Percentiles rank a stretch among this genome's conserved stretches.
These are phyloP conservation scores for Madurella fahalii DNA, from an alignment of 2,329 filamentous ascomycete genomes.

Conservation along the genomic window DNA sequence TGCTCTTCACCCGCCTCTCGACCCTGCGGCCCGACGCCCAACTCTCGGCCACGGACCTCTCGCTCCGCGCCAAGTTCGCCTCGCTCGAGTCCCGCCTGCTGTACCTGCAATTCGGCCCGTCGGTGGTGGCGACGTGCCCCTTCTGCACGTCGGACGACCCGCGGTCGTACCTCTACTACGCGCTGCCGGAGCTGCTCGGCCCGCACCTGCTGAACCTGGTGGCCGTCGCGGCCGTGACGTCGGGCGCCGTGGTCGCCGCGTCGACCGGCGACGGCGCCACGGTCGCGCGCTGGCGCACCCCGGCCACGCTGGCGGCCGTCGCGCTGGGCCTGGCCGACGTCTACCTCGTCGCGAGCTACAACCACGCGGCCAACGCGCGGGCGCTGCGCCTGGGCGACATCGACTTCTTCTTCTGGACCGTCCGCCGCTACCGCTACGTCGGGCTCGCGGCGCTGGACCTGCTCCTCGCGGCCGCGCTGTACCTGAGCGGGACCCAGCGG, in stretches of 20 bases:
- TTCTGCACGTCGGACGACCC: slow-evolving; percentile 75
- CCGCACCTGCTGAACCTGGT: slow-evolving; percentile 79
- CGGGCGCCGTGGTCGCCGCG: slow-evolving; percentile 47
- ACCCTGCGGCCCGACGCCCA: slow-evolving; percentile 43
- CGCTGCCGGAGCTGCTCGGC: slow-evolving; percentile 65
- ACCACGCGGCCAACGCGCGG: slow-evolving; percentile 59
- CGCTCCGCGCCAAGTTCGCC: slow-evolving; percentile 64
- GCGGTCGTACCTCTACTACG: slow-evolving; percentile 73
- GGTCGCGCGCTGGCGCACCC: slow-evolving; percentile 63
- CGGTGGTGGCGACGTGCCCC: slow-evolving; percentile 67
- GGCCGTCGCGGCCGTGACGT: slow-evolving; percentile 69
- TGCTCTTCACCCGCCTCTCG: slow-evolving; percentile 74
- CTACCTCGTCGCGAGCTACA: slow-evolving; percentile 61
- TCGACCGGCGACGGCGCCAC: slow-evolving; percentile 55
- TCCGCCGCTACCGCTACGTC: slow-evolving; percentile 59
- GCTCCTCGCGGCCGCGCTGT: slow-evolving; percentile 62
- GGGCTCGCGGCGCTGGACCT: slow-evolving; percentile 62
- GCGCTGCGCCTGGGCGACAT: slow-evolving; percentile 60
- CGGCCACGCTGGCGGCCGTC: slow-evolving; percentile 61
- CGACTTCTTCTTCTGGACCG: slow-evolving; percentile 68
- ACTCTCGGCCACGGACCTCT: slow-evolving; percentile 58
- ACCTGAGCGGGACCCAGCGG: slow-evolving; percentile 73
- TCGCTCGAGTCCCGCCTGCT: slow-evolving; percentile 69
- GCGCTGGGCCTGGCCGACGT: slow-evolving; percentile 60
- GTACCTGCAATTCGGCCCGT: slow-evolving; percentile 79